Evolutionary conservation across 2,329 filamentous ascomycete genomes (phyloP), one percentile per base, ranked within the genome.

Genomic region (Trichoderma sp.): DNA sequence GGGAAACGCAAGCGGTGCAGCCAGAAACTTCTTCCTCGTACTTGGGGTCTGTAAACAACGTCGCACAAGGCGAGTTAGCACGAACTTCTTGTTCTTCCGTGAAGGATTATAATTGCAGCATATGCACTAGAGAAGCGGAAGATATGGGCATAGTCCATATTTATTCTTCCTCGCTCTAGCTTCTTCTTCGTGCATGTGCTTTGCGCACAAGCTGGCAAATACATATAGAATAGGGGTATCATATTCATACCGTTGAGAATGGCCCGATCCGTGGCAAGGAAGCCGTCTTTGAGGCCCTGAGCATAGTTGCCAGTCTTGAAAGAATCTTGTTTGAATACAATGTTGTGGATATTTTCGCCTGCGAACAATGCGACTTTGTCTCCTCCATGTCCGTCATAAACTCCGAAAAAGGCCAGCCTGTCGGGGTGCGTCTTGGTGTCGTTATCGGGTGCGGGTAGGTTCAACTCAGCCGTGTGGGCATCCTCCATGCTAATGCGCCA

Each of bases 401-500:
- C 96, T 76, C 95, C 96, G 78, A 99, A 99, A 84, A 97, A 98
- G 74, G 94, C 94, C 77, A 98, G 85, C 78, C 91, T 90, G 75
- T 90, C 88, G 75, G 90, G 84, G 75, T 90, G 86, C 63, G 89
- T 88, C 75, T 90, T 86, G 73, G 89, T 83, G 30, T 88, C 85
- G 70, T 79, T 78, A 69, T 81, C 76, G 69, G 79, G 76, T 70
- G 89, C 84, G 77, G 96, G 88, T 74, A 98, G 89, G 81, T 98
- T 93, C 79, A 99, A 91, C 64, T 98, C 84, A 68, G 92, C 88
- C 71, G 92, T 93, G 83, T 99, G 96, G 72, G 96, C 90, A 80
- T 99, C 96, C 81, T 99, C 96, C 96, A 99, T 99, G 85, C 93
- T 97, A 83, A 99, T 98, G 84, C 96, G 92, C 96, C 96, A 99